Conservation (phyloP, 2,329 filamentous ascomycete species). For the Rhinocladiella mackenziei region DNA sequence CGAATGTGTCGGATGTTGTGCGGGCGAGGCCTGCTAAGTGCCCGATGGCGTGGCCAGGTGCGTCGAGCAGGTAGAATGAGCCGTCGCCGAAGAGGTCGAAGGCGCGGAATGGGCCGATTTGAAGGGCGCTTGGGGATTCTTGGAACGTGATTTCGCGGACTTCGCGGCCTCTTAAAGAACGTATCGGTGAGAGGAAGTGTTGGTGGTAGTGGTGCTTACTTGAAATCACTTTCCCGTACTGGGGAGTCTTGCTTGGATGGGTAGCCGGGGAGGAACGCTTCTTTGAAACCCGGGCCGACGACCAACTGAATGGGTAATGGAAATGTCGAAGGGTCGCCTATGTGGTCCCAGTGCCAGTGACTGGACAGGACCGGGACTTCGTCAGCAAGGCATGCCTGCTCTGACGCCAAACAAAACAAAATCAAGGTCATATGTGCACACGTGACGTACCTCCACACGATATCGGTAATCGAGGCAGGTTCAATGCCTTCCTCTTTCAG, state of each 20-base stretch:
- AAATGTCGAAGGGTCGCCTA: conserved; percentile 49
- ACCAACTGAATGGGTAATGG: conserved; percentile 45
- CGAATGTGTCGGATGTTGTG: conserved; percentile 39
- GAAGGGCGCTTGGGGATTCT: conserved; percentile 33
- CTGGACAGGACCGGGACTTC: conserved; percentile 35
- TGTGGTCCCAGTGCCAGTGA: conserved; percentile 43
- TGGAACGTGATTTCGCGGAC: conserved; percentile 26
- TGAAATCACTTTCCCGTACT: conserved; percentile 38
- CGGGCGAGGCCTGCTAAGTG: conserved; percentile 51
- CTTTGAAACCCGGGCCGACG: conserved; percentile 52
- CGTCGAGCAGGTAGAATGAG: conserved; percentile 41
- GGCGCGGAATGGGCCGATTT: conserved; percentile 38
- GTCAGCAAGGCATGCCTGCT: not conserved
- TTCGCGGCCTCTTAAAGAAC: conserved; percentile 32
- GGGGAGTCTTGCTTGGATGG: conserved; percentile 39
- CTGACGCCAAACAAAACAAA: not conserved
- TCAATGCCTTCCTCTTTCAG: conserved; percentile 20
- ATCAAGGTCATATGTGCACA: not conserved
- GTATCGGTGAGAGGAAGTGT: conserved; percentile 13
- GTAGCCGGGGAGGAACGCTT: conserved; percentile 46
- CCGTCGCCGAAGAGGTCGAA: conserved; percentile 43
- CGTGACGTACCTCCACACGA: conserved; percentile 22
- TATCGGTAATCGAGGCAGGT: conserved; percentile 5
- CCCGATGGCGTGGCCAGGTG: conserved; percentile 47
- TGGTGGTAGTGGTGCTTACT: not conserved